Percentiles rank a stretch among this genome's conserved stretches.
These are phyloP conservation scores for Arthrobotrys musiformis DNA, from an alignment of 2,329 filamentous ascomycete species.

Conservation along the genomic window DNA sequence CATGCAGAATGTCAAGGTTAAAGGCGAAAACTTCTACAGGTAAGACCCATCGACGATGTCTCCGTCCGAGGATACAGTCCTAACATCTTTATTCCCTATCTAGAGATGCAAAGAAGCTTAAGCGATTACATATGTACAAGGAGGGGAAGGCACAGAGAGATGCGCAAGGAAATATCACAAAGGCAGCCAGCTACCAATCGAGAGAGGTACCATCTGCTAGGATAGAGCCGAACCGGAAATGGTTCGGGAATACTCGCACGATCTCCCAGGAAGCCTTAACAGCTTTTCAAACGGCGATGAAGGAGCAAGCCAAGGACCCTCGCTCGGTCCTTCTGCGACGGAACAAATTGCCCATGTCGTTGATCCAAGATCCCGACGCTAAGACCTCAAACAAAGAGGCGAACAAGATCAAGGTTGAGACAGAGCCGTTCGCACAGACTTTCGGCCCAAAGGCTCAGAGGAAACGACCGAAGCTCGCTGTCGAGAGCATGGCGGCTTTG, in stretches of 20 bases:
- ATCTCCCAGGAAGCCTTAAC: constrained; percentile 89
- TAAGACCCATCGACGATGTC: constrained; percentile 66
- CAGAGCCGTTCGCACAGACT: constrained; percentile 83
- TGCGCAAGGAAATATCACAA: constrained; percentile 81
- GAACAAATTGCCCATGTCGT: constrained; percentile 95
- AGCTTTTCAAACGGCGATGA: constrained; percentile 90
- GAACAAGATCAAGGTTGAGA: constrained; percentile 93
- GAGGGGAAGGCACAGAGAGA: constrained; percentile 85
- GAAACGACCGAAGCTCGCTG: constrained; percentile 89
- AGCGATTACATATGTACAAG: constrained; percentile 88
- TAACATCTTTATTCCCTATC: neutral
- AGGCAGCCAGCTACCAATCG: constrained; percentile 85
- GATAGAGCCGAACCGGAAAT: constrained; percentile 95
- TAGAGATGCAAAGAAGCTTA: constrained; percentile 80
- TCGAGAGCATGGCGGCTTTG: constrained; percentile 82
- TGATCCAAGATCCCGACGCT: constrained; percentile 82
- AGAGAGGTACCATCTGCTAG: constrained; percentile 82
- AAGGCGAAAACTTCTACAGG: constrained; percentile 96
- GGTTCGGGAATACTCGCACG: constrained; percentile 91
- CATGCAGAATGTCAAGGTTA: constrained; percentile 88
- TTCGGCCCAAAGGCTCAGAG: constrained; percentile 94
- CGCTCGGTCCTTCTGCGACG: constrained; percentile 89
- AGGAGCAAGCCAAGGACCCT: constrained; percentile 87
- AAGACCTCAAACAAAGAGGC: constrained; percentile 87
- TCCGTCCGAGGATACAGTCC: neutral